Conservation (phyloP, 805 yeast species). For the Kodamaea jinghongensis region DNA sequence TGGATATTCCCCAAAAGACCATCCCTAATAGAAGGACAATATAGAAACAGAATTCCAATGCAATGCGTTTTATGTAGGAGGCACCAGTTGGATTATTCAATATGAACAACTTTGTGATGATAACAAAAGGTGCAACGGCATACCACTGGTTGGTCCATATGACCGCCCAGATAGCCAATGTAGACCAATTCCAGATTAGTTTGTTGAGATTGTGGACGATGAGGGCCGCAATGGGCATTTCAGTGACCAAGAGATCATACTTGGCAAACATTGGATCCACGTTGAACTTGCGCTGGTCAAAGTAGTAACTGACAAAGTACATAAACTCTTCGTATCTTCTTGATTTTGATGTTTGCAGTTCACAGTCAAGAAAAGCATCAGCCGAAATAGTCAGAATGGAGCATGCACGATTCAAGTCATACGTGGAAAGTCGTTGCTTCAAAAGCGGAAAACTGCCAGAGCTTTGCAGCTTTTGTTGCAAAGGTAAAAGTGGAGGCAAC, state of each 20-base stretch:
- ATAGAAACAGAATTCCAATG: background rate
- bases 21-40: background rate
- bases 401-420: slow-evolving; percentile 17
- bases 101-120: slow-evolving; percentile 18
- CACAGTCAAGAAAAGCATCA: slow-evolving; percentile 10
- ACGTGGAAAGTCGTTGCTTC: slow-evolving; percentile 19
- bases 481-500: slow-evolving; percentile 18
- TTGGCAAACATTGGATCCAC: slow-evolving; percentile 26
- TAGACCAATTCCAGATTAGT: slow-evolving; percentile 18
- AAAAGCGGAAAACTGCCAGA: slow-evolving; percentile 12
- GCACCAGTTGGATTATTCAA: slow-evolving; percentile 17
- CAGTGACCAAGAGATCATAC: slow-evolving; percentile 18
- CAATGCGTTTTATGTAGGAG: slow-evolving; percentile 4
- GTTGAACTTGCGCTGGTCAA: slow-evolving; percentile 18
- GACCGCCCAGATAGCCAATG: slow-evolving; percentile 7
- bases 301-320: slow-evolving; percentile 19
- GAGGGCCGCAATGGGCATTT: slow-evolving; percentile 13
- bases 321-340: slow-evolving; percentile 10
- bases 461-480: slow-evolving; percentile 6
- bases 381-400: slow-evolving; percentile 9
- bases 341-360: slow-evolving; percentile 5
- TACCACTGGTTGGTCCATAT: slow-evolving; percentile 2
- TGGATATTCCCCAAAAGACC: no score
- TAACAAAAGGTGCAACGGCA: slow-evolving; percentile 1
- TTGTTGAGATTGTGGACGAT: slow-evolving; percentile 11